Evolutionary conservation across 116 monocot species (phyloP).

Genomic region (Iris pallida): DNA sequence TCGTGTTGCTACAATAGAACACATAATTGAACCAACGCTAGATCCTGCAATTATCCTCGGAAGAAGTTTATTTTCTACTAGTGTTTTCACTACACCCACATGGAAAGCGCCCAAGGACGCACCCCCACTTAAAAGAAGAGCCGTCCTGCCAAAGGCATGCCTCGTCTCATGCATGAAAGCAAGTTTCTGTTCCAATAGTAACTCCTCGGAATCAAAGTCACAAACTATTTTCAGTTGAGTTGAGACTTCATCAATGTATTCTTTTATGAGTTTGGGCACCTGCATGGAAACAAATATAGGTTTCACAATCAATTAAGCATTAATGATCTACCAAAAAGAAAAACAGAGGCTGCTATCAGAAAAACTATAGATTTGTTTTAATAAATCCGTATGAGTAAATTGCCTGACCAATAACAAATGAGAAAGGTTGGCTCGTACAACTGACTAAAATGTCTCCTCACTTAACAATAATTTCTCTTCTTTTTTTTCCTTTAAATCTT

Average conservation of each 20-base stretch:
- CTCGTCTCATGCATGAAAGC: slow-evolving; percentile 96
- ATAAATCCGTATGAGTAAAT: no score
- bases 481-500: no score
- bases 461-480: no score
- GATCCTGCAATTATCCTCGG: slow-evolving; percentile 90
- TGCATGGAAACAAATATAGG: slow-evolving; percentile 17
- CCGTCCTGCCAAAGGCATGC: slow-evolving; percentile 92
- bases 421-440: no score
- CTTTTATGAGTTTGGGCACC: slow-evolving; percentile 87
- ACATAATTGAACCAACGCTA: slow-evolving; percentile 86
- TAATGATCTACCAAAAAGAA: neutral
- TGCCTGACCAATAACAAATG: no score
- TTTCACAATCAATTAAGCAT: neutral
- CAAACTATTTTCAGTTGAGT: slow-evolving; percentile 84
- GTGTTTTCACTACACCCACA: slow-evolving; percentile 83
- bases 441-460: no score
- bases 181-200: slow-evolving; percentile 89
- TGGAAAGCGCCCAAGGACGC: slow-evolving; percentile 91
- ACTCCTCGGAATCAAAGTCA: slow-evolving; percentile 72
- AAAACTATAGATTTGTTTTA: no score
- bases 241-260: slow-evolving; percentile 91
- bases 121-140: slow-evolving; percentile 85
- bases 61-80: slow-evolving; percentile 77
- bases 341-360: no score
- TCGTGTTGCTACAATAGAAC: slow-evolving; percentile 69